phyloP scores from a whole-genome alignment of 176 grass and related monocot species.

The Rhynchospora breviuscula region DNA sequence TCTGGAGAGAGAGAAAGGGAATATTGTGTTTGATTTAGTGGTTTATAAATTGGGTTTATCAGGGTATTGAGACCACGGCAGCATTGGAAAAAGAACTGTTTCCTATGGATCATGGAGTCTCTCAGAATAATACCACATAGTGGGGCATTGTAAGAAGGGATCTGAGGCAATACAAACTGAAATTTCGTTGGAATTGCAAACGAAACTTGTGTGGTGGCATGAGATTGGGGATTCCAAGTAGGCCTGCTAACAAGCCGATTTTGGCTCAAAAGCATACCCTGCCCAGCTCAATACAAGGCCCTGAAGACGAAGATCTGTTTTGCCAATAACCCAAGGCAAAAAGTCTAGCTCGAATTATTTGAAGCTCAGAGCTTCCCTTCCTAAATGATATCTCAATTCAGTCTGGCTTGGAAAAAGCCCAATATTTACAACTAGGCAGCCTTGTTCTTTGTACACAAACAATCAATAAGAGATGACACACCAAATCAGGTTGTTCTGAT shows the following conservation, averaged over 20 bases:
- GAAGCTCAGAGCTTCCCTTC: no score
- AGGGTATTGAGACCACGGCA: constrained; percentile 10
- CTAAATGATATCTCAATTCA: no score
- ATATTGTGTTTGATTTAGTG: background rate
- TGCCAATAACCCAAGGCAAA: no score
- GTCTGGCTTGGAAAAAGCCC: no score
- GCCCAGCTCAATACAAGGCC: background rate
- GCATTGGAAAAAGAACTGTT: constrained; percentile 7
- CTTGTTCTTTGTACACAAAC: no score
- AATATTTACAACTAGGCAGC: no score
- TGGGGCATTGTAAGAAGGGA: background rate
- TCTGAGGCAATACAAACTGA: background rate
- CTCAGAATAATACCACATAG: background rate
- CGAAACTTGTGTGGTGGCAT: background rate
- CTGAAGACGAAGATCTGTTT: no score
- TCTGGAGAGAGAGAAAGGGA: constrained; percentile 34
- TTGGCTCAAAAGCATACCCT: background rate
- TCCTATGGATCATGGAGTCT: constrained; percentile 27
- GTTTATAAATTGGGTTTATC: constrained; percentile 21
- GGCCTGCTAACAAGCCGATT: background rate
- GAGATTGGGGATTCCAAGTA: background rate
- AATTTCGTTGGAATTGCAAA: background rate
- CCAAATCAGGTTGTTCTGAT: no score
- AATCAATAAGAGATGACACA: no score
- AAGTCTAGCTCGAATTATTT: no score